Evolutionary conservation across 179 eudicot genomes (phyloP).

Genomic region (Spinacia oleracea): DNA sequence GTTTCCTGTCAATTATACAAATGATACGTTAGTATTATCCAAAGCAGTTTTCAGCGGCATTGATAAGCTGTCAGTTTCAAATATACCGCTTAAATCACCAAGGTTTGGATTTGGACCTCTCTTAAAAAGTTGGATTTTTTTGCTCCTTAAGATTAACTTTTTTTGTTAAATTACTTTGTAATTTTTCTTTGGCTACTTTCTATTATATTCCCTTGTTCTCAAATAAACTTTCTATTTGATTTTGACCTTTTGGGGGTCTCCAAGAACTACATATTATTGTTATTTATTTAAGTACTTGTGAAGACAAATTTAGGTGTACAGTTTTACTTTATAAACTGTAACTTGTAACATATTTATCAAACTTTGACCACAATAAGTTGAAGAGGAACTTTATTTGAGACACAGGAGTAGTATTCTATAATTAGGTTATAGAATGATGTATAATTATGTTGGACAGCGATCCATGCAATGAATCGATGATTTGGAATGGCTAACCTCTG

Average conservation of each 20-base stretch:
- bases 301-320: background rate
- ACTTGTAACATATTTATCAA: too few species aligned
- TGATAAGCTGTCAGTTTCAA: constrained; percentile 86
- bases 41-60: constrained; percentile 52
- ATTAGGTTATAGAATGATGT: too few species aligned
- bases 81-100: constrained; percentile 60
- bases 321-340: background rate
- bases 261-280: background rate
- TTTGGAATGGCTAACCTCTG: too few species aligned
- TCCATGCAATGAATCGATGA: too few species aligned
- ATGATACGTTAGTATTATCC: constrained; percentile 39
- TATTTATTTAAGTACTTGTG: background rate
- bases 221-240: background rate
- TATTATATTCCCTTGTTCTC: background rate
- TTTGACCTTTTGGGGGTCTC: background rate
- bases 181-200: background rate
- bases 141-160: constrained; percentile 7
- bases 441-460: too few species aligned
- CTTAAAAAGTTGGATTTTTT: background rate
- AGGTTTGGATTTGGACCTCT: constrained; percentile 51
- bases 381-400: too few species aligned
- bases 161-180: background rate
- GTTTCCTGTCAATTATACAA: constrained; percentile 84
- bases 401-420: too few species aligned
- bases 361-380: too few species aligned